Conservation (phyloP, 2,329 filamentous ascomycete species). For the Dactylellina drechsleri region DNA sequence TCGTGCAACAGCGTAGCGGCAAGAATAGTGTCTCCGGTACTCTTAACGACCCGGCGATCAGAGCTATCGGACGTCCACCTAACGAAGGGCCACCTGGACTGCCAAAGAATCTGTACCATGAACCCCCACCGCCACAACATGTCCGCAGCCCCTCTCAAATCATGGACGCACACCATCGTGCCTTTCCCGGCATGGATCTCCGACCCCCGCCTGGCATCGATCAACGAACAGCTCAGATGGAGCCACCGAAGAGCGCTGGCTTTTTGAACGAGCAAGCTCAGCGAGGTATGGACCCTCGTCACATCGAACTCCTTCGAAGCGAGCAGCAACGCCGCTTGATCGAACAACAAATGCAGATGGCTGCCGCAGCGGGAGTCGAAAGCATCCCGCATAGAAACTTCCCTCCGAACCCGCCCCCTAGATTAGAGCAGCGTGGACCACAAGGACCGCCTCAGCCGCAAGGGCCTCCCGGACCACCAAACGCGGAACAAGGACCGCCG, state of each 20-base stretch:
- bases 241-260: slow-evolving; percentile 24
- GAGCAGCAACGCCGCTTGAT: slow-evolving; percentile 45
- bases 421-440: slow-evolving; percentile 44
- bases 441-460: slow-evolving; percentile 45
- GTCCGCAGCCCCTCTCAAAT: slow-evolving; percentile 51
- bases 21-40: slow-evolving; percentile 25
- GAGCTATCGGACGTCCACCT: slow-evolving; percentile 34
- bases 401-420: slow-evolving; percentile 43
- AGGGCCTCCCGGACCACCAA: slow-evolving; percentile 21
- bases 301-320: slow-evolving; percentile 45
- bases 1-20: slow-evolving; percentile 28
- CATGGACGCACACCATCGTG: slow-evolving; percentile 45
- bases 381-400: slow-evolving; percentile 48
- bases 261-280: slow-evolving; percentile 41
- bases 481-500: slow-evolving; percentile 45
- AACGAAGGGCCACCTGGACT: slow-evolving; percentile 46
- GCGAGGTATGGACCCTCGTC: slow-evolving; percentile 42
- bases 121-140: slow-evolving; percentile 34
- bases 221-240: slow-evolving; percentile 32
- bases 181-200: slow-evolving; percentile 48
- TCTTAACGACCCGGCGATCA: slow-evolving; percentile 44
- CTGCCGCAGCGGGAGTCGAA: slow-evolving; percentile 21
- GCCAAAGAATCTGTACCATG: slow-evolving; percentile 49
- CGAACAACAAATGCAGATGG: slow-evolving; percentile 48
- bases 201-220: slow-evolving; percentile 51